These are phyloP conservation scores for Fusarium begoniae DNA, from an alignment of 2,329 filamentous ascomycete genomes.

Conservation along the genomic window DNA sequence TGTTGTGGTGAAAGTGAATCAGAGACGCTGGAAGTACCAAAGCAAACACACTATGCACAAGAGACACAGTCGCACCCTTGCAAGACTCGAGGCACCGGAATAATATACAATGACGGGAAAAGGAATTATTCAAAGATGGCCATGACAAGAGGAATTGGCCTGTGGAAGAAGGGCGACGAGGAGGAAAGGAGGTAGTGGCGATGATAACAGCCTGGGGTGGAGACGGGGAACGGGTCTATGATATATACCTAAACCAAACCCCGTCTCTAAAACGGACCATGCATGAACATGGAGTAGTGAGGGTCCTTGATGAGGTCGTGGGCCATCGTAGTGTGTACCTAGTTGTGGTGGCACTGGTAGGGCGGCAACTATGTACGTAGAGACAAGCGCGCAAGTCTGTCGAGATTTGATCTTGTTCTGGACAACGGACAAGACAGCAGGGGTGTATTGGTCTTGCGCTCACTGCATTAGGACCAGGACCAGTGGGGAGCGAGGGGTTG, in stretches of 20 bases:
- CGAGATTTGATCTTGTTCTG: slow-evolving; percentile 45
- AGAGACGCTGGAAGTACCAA: slow-evolving; percentile 41
- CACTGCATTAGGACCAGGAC: slow-evolving; percentile 43
- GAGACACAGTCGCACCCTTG: slow-evolving; percentile 38
- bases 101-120: slow-evolving; percentile 43
- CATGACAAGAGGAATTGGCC: slow-evolving; percentile 41
- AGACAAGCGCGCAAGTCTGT: slow-evolving; percentile 44
- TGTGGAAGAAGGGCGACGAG: slow-evolving; percentile 36
- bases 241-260: slow-evolving; percentile 55
- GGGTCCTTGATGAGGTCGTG: slow-evolving; percentile 44
- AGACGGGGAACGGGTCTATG: slow-evolving; percentile 53
- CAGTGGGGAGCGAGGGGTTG: slow-evolving; percentile 45
- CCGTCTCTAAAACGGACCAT: slow-evolving; percentile 44
- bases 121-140: slow-evolving; percentile 42
- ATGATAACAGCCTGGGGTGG: slow-evolving; percentile 42
- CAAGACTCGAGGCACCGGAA: slow-evolving; percentile 33
- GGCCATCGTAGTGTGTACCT: slow-evolving; percentile 38
- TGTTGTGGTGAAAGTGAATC: slow-evolving; percentile 35
- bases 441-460: slow-evolving; percentile 42
- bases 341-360: slow-evolving; percentile 41
- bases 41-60: slow-evolving; percentile 41
- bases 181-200: slow-evolving; percentile 41
- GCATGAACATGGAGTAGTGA: slow-evolving; percentile 52
- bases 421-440: slow-evolving; percentile 43
- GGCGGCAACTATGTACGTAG: slow-evolving; percentile 38